Conservation (phyloP, 352 stramenopile genomes). For the Peronospora tabacina region DNA sequence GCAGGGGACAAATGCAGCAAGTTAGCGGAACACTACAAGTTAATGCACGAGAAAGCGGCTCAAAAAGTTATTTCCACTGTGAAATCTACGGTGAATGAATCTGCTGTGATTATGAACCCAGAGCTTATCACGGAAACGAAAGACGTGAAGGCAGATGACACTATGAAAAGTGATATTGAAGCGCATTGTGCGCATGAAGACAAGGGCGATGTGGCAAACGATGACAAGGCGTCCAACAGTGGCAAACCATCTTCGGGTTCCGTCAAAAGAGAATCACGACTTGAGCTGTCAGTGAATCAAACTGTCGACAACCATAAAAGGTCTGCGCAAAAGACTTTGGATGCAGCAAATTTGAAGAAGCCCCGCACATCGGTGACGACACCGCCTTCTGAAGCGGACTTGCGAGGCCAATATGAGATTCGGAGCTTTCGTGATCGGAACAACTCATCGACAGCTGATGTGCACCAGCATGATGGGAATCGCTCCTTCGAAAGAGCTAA, state of each 20-base stretch:
- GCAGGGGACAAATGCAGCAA: constrained; percentile 33
- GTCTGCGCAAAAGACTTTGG: constrained; percentile 2
- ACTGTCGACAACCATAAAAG: constrained; percentile 21
- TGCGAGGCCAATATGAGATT: constrained; percentile 20
- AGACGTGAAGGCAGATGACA: not conserved
- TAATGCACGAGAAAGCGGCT: constrained; percentile 62
- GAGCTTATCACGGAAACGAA: not conserved
- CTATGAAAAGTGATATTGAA: not conserved
- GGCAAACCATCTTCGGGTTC: not conserved
- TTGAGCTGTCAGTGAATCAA: constrained; percentile 5
- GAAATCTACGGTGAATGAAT: constrained; percentile 11
- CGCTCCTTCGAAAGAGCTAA: constrained; percentile 8
- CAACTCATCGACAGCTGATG: constrained; percentile 13
- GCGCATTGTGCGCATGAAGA: not conserved
- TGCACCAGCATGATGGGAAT: constrained; percentile 10
- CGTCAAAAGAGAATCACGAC: constrained; percentile 6
- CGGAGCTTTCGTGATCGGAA: constrained; percentile 18
- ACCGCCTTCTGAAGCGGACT: constrained; percentile 8
- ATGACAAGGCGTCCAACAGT: constrained; percentile 2
- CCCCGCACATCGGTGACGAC: constrained; percentile 8
- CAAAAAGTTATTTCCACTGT: constrained; percentile 26
- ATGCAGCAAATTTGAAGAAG: constrained; percentile 16
- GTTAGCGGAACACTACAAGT: constrained; percentile 47
- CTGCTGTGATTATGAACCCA: constrained; percentile 8
- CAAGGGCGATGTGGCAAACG: constrained; percentile 1